A percentile compares a stretch with the other conserved stretches of the same genome.
These are phyloP conservation scores for Pezicula rhizophila DNA, from an alignment of 2,329 filamentous ascomycete genomes.

Conservation along the genomic window DNA sequence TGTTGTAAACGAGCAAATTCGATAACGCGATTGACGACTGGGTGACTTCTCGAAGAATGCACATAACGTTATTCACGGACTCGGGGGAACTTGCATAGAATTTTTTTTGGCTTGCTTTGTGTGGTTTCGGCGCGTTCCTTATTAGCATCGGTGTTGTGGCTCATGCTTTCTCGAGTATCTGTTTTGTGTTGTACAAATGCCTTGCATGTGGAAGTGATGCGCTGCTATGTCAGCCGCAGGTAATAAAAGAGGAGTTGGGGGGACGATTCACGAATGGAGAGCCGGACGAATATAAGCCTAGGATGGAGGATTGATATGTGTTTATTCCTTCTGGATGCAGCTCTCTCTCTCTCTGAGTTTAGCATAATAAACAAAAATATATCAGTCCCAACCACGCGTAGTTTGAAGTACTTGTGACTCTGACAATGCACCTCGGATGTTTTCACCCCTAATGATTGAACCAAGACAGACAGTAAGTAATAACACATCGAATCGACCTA, in stretches of 20 bases:
- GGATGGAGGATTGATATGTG: too few species aligned
- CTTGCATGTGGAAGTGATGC: conserved; percentile 3
- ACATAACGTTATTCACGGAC: neutral
- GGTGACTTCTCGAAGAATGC: conserved; percentile 5
- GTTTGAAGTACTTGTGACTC: too few species aligned
- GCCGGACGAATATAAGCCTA: neutral
- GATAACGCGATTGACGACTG: conserved; percentile 3
- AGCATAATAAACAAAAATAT: too few species aligned
- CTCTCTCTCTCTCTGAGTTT: too few species aligned
- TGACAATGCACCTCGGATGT: too few species aligned
- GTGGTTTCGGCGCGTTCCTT: conserved; percentile 18
- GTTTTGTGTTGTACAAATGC: neutral
- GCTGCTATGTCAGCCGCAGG: neutral
- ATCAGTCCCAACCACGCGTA: too few species aligned
- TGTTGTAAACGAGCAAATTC: conserved; percentile 38
- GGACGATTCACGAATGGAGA: conserved; percentile 14
- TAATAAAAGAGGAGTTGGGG: conserved; percentile 7
- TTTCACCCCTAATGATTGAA: too few species aligned
- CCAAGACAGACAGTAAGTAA: too few species aligned
- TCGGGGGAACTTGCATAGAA: conserved; percentile 15
- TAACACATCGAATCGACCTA: too few species aligned
- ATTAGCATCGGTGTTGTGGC: conserved; percentile 29
- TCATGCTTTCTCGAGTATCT: conserved; percentile 9
- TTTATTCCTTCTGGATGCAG: too few species aligned
- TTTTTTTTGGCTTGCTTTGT: conserved; percentile 17